Evolutionary conservation across 1,284 basidiomycete genomes (phyloP).

Genomic region (Austroboletus niveus): DNA sequence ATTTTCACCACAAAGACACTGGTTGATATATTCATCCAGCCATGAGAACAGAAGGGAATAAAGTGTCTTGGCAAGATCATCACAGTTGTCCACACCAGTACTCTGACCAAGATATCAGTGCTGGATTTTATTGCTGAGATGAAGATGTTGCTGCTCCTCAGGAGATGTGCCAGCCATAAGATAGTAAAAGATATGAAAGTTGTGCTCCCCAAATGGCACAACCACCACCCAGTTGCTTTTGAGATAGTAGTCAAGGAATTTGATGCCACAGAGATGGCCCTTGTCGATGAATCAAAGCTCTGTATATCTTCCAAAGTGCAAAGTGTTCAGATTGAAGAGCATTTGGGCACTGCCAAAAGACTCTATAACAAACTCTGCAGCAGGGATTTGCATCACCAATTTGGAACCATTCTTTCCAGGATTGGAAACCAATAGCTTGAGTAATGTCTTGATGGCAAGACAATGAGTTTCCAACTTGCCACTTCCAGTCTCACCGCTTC

Average conservation of each 20-base stretch:
- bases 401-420: slow-evolving; percentile 95
- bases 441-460: slow-evolving; percentile 86
- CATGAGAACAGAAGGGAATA: slow-evolving; percentile 96
- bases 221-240: slow-evolving; percentile 84
- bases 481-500: no score
- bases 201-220: slow-evolving; percentile 83
- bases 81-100: slow-evolving; percentile 70
- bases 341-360: slow-evolving; percentile 90
- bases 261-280: slow-evolving; percentile 41
- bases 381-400: slow-evolving; percentile 81
- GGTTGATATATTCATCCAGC: slow-evolving; percentile 96
- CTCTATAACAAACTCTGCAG: slow-evolving; percentile 94
- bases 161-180: no score
- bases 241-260: slow-evolving; percentile 52
- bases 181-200: slow-evolving; percentile 63
- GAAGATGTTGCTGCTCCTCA: no score
- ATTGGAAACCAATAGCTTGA: slow-evolving; percentile 84
- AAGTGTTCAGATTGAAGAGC: slow-evolving; percentile 88
- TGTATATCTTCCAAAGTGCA: slow-evolving; percentile 90
- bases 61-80: slow-evolving; percentile 90
- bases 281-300: slow-evolving; percentile 93
- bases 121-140: no score
- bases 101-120: not conserved
- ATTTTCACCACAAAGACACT: slow-evolving; percentile 88
- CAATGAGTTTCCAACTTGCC: slow-evolving; percentile 26